A percentile compares a stretch with the other conserved stretches of the same genome.
Evolutionary conservation across 768 basidiomycete genomes (phyloP).

Genomic region (Tricholoma furcatifolium): DNA sequence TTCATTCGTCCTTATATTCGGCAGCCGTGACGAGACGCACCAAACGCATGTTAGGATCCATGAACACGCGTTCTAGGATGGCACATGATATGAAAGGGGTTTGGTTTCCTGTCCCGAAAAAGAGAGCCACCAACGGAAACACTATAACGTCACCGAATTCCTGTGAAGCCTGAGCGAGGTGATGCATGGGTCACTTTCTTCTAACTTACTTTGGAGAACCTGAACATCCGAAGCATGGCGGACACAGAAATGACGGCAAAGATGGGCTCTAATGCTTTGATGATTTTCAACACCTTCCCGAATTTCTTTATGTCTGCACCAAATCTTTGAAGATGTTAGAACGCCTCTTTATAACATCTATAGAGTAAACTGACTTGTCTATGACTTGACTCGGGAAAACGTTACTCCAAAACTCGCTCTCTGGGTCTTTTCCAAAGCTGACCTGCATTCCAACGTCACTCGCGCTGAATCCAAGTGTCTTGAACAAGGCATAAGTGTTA

Average conservation of each 20-base stretch:
- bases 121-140: conserved; percentile 29
- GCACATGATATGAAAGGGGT: conserved; percentile 32
- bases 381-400: conserved; percentile 30
- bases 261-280: conserved; percentile 26
- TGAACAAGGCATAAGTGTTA: conserved; percentile 30
- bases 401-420: conserved; percentile 29
- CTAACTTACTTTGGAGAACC: conserved; percentile 27
- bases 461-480: conserved; percentile 27
- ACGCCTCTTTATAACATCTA: neutral
- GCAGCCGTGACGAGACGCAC: conserved; percentile 11
- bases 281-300: conserved; percentile 27
- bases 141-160: conserved; percentile 30
- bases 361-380: conserved; percentile 18
- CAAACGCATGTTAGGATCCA: conserved; percentile 33
- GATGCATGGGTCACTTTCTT: neutral
- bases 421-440: conserved; percentile 28
- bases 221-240: conserved; percentile 26
- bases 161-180: conserved; percentile 7
- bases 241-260: conserved; percentile 30
- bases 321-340: conserved; percentile 16
- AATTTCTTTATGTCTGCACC: conserved; percentile 29
- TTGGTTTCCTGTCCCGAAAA: conserved; percentile 33
- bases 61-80: conserved; percentile 31
- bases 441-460: conserved; percentile 31
- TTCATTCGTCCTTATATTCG: neutral